phyloP scores from a whole-genome alignment of 2,329 filamentous ascomycete species.

The Penicillium paneum region DNA sequence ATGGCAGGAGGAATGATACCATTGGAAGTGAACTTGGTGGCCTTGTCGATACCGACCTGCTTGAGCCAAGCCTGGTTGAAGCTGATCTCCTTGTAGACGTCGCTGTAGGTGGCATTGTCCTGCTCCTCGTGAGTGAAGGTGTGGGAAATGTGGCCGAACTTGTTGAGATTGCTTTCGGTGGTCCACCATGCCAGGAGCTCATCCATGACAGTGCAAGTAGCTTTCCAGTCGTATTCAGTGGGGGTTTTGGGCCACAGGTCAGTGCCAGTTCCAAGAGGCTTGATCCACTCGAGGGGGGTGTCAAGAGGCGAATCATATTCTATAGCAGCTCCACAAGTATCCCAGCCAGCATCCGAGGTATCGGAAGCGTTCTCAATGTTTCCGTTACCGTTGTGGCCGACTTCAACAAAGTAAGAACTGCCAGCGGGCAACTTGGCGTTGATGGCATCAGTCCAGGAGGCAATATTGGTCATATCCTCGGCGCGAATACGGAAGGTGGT shows the following conservation, averaged over 20 bases:
- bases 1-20: constrained; percentile 63
- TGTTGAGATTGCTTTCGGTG: constrained; percentile 49
- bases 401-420: constrained; percentile 53
- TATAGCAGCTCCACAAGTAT: constrained; percentile 40
- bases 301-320: constrained; percentile 47
- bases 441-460: constrained; percentile 42
- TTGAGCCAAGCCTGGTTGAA: constrained; percentile 61
- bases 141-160: constrained; percentile 59
- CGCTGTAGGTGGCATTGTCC: constrained; percentile 59
- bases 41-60: constrained; percentile 50
- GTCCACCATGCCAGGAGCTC: constrained; percentile 55
- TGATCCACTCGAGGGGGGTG: constrained; percentile 50
- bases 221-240: constrained; percentile 49
- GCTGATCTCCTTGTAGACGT: constrained; percentile 56
- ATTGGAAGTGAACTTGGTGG: constrained; percentile 49
- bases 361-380: constrained; percentile 44
- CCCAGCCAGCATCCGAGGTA: constrained; percentile 16
- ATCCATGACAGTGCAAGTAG: constrained; percentile 51
- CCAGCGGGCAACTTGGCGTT: constrained; percentile 50
- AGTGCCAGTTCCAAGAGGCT: constrained; percentile 51
- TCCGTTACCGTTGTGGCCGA: constrained; percentile 57
- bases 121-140: constrained; percentile 60
- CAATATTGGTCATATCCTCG: constrained; percentile 48
- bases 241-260: constrained; percentile 50
- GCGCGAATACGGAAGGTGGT: constrained; percentile 50